Conservation (phyloP, 2,329 filamentous ascomycete genomes). For the Sporothrix pseudoabietina region DNA sequence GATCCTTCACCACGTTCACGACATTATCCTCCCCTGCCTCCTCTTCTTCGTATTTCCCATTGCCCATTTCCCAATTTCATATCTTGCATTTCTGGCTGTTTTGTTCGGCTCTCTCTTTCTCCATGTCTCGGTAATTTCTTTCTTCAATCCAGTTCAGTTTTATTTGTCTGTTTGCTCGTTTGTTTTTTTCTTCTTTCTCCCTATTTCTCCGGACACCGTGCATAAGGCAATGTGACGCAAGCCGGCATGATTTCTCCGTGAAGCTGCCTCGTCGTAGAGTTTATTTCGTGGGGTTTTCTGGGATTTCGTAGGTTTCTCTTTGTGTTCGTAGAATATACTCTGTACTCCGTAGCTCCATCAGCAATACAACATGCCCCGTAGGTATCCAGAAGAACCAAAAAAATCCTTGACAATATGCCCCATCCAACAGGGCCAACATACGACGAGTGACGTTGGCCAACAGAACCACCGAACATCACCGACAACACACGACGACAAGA, state of each 20-base stretch:
- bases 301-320: too few species aligned
- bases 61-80: neutral
- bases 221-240: neutral
- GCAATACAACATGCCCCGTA: neutral
- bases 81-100: neutral
- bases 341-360: neutral
- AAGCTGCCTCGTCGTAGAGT: neutral
- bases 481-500: neutral
- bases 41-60: neutral
- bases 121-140: slow-evolving; percentile 1
- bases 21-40: neutral
- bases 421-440: neutral
- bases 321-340: neutral
- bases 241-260: neutral
- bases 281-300: neutral
- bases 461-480: neutral
- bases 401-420: neutral
- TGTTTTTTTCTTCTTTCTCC: neutral
- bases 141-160: neutral
- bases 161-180: neutral
- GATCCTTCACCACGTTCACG: neutral
- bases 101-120: neutral
- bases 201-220: neutral
- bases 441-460: neutral
- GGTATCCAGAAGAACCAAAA: neutral